phyloP scores from a whole-genome alignment of 306 rosid species.

The Quercus alba region DNA sequence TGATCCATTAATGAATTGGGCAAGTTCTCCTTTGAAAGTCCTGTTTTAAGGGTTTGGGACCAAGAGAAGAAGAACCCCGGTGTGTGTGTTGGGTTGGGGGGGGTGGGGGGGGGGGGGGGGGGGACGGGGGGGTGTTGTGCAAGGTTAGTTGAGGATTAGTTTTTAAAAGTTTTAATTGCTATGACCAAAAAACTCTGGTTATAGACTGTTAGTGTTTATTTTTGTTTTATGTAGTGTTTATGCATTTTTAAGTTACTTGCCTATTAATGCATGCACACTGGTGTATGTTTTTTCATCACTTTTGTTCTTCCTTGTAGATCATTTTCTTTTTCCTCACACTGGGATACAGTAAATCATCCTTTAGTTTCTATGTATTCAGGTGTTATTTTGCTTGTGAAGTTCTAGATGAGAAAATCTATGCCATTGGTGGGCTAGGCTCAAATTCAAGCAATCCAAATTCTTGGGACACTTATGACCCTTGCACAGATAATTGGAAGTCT shows the following conservation, averaged over 20 bases:
- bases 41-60: neutral
- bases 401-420: constrained; percentile 63
- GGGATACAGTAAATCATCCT: constrained; percentile 10
- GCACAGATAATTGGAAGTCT: constrained; percentile 48
- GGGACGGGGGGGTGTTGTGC: no score
- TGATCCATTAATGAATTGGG: neutral
- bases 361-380: constrained; percentile 41
- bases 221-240: neutral
- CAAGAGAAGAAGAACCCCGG: no score
- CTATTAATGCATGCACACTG: neutral
- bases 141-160: neutral
- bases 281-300: neutral
- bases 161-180: neutral
- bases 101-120: no score
- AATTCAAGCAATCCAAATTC: constrained; percentile 65
- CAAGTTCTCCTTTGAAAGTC: neutral
- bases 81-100: no score
- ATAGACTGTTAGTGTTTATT: neutral
- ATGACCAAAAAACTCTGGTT: neutral
- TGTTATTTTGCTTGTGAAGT: constrained; percentile 83
- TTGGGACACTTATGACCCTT: constrained; percentile 77
- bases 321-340: neutral
- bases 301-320: neutral
- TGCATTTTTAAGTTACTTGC: neutral
- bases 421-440: constrained; percentile 76